phyloP scores from a whole-genome alignment of 1,139 yeast species.

The Pneumocystis jirovecii region DNA sequence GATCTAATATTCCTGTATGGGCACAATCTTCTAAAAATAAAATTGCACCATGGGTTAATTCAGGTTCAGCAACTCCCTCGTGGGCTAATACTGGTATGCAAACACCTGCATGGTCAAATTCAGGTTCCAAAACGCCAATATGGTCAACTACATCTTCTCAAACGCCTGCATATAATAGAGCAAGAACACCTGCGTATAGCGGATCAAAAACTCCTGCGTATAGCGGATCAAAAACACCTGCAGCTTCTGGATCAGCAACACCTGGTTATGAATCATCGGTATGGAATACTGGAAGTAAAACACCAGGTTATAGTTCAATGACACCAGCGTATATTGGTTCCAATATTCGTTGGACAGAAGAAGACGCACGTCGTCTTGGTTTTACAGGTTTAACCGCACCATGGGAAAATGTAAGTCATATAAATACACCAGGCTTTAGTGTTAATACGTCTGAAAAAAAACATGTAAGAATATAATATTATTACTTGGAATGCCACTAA shows the following conservation, averaged over 20 bases:
- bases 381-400: conserved; percentile 5
- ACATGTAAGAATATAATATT: background rate
- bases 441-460: background rate
- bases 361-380: background rate
- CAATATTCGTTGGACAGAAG: conserved; percentile 15
- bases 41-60: conserved; percentile 36
- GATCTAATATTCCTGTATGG: conserved; percentile 3
- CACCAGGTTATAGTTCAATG: conserved; percentile 32
- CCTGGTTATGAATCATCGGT: conserved; percentile 21
- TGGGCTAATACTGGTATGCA: conserved; percentile 25
- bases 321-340: conserved; percentile 29
- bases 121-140: conserved; percentile 37
- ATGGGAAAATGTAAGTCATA: conserved; percentile 3
- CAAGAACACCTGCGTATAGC: conserved; percentile 6
- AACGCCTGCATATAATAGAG: background rate
- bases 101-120: conserved; percentile 31
- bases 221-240: conserved; percentile 29
- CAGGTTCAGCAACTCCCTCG: conserved; percentile 36
- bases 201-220: conserved; percentile 30
- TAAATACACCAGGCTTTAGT: background rate
- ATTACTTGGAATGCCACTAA: conserved; percentile 4
- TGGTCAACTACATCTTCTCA: conserved; percentile 23
- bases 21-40: conserved; percentile 34
- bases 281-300: conserved; percentile 29
- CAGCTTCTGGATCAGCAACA: conserved; percentile 26